These are phyloP conservation scores for Trichophaea hybrida DNA, from an alignment of 2,329 filamentous ascomycete genomes.

Conservation along the genomic window DNA sequence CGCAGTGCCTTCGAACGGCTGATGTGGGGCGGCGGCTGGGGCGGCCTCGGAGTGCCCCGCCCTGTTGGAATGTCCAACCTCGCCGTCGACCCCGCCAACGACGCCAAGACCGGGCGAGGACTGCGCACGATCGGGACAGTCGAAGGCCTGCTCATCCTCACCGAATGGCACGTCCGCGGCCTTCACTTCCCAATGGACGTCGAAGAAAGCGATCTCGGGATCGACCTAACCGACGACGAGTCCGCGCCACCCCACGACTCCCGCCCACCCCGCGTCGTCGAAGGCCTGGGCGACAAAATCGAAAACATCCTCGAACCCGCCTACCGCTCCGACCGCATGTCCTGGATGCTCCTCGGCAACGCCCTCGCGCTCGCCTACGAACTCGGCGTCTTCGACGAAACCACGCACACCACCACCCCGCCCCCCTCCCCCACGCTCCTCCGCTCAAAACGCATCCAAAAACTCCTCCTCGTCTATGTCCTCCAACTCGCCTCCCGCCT, in stretches of 20 bases:
- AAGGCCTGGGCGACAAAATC: constrained; percentile 54
- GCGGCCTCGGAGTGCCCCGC: constrained; percentile 38
- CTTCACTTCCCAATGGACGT: constrained; percentile 74
- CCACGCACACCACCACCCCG: constrained; percentile 32
- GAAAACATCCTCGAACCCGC: constrained; percentile 86
- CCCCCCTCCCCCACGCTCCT: constrained; percentile 60
- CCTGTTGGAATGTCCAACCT: not conserved
- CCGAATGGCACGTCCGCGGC: constrained; percentile 91
- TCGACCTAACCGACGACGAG: constrained; percentile 56
- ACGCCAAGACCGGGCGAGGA: constrained; percentile 58
- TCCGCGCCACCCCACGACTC: not conserved
- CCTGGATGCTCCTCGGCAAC: constrained; percentile 91
- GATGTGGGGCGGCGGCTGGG: constrained; percentile 82
- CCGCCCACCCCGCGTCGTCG: constrained; percentile 13
- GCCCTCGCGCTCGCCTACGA: constrained; percentile 84
- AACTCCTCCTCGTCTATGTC: constrained; percentile 77
- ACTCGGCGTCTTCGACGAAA: constrained; percentile 81
- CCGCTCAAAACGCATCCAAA: constrained; percentile 66
- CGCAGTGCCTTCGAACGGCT: constrained; percentile 90
- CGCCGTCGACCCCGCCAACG: constrained; percentile 35
- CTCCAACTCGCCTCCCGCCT: constrained; percentile 87
- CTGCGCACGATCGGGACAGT: constrained; percentile 83
- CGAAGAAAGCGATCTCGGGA: constrained; percentile 49
- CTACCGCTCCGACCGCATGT: constrained; percentile 57
- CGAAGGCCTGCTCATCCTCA: constrained; percentile 83